Percentiles rank a stretch among this genome's conserved stretches.
Evolutionary conservation across 768 basidiomycete genomes (phyloP).

Genomic region (Cubamyces lactineus): DNA sequence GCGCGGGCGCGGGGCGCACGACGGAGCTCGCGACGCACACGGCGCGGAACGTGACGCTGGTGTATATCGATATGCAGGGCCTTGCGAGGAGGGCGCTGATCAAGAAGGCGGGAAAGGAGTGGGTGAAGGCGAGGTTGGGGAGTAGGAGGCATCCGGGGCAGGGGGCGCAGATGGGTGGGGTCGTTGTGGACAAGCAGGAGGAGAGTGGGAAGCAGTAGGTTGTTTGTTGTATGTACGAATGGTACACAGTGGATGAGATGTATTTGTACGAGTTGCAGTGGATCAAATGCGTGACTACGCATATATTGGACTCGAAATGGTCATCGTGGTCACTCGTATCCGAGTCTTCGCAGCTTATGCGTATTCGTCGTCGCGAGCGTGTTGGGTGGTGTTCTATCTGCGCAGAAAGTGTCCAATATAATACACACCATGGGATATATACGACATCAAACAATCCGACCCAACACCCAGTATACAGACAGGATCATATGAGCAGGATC

Average conservation of each 20-base stretch:
- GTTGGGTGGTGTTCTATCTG: too few species aligned
- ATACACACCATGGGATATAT: too few species aligned
- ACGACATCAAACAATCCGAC: background rate
- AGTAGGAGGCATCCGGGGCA: constrained; percentile 16
- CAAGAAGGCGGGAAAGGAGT: constrained; percentile 61
- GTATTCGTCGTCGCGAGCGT: too few species aligned
- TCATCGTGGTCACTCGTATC: background rate
- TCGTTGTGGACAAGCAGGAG: constrained; percentile 19
- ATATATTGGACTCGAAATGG: background rate
- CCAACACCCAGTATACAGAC: background rate
- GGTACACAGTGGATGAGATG: background rate
- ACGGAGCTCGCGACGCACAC: constrained; percentile 64
- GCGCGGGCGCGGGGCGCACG: constrained; percentile 61
- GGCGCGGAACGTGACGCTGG: constrained; percentile 70
- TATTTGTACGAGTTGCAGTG: too few species aligned
- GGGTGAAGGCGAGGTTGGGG: constrained; percentile 49
- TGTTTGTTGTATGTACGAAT: background rate
- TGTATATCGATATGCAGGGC: constrained; percentile 77
- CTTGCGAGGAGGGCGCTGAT: constrained; percentile 72
- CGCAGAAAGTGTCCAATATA: too few species aligned
- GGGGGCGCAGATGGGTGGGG: constrained; percentile 14
- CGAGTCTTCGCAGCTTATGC: too few species aligned
- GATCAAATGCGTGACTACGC: background rate
- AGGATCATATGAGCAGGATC: constrained; percentile 20
- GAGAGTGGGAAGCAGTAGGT: background rate